phyloP scores from a whole-genome alignment of 148 eudicot species.

The Arbutus unedo region DNA sequence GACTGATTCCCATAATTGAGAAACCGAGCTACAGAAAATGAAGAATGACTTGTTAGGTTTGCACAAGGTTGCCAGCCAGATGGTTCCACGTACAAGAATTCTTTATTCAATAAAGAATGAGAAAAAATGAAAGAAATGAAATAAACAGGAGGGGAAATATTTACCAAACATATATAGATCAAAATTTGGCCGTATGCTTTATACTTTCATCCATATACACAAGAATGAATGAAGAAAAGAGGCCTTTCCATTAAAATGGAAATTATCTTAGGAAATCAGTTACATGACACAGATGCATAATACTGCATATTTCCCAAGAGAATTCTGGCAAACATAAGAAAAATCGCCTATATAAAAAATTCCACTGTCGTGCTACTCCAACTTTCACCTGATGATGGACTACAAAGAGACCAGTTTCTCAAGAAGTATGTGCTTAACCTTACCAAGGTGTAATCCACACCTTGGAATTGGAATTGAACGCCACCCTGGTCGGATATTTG shows the following conservation, averaged over 20 bases:
- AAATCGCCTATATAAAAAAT: not conserved
- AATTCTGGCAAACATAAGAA: too few species aligned
- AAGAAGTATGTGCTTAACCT: not conserved
- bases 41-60: not conserved
- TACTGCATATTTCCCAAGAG: not conserved
- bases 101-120: not conserved
- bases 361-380: not conserved
- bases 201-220: not conserved
- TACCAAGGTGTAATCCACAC: slow-evolving; percentile 1
- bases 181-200: not conserved
- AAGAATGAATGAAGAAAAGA: not conserved
- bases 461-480: slow-evolving; percentile 2
- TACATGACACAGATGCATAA: not conserved
- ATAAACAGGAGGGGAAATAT: not conserved
- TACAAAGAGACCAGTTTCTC: not conserved
- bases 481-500: not conserved
- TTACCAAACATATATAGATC: not conserved
- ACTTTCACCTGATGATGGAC: not conserved
- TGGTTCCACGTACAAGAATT: not conserved
- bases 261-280: not conserved
- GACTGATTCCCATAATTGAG: not conserved
- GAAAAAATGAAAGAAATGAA: not conserved
- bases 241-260: not conserved
- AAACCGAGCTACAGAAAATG: not conserved
- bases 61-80: not conserved